A percentile compares a stretch with the other conserved stretches of the same genome.
Evolutionary conservation across 2,329 filamentous ascomycete species (phyloP).

Genomic region (Ceratocystis harringtonii): DNA sequence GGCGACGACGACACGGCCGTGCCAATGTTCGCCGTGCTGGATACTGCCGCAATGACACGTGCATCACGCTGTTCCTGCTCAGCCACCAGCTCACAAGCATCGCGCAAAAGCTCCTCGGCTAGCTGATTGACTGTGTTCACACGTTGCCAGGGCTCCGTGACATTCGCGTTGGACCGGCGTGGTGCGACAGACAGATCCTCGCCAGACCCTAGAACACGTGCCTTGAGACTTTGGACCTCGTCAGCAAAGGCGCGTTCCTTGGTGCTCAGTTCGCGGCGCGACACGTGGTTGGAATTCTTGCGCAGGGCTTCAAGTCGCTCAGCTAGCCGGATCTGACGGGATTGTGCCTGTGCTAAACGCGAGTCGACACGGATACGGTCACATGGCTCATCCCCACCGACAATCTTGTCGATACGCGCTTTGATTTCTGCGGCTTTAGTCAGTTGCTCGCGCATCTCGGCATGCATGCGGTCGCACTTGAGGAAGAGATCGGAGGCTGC

Average conservation of each 20-base stretch:
- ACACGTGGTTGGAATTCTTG: slow-evolving; percentile 29
- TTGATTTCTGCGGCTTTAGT: slow-evolving; percentile 50
- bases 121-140: slow-evolving; percentile 41
- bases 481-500: slow-evolving; percentile 61
- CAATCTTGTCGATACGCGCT: slow-evolving; percentile 49
- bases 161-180: slow-evolving; percentile 25
- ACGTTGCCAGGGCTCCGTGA: slow-evolving; percentile 40
- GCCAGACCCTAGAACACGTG: slow-evolving; percentile 29
- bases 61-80: slow-evolving; percentile 16
- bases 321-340: slow-evolving; percentile 41
- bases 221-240: slow-evolving; percentile 40
- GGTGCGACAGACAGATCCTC: slow-evolving; percentile 19
- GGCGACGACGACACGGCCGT: slow-evolving; percentile 18
- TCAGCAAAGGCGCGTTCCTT: slow-evolving; percentile 34
- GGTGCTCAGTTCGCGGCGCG: slow-evolving; percentile 30
- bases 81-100: slow-evolving; percentile 32
- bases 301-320: slow-evolving; percentile 45
- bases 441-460: slow-evolving; percentile 54
- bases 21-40: slow-evolving; percentile 8
- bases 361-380: slow-evolving; percentile 35
- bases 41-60: slow-evolving; percentile 7
- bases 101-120: slow-evolving; percentile 37
- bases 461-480: slow-evolving; percentile 51
- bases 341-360: slow-evolving; percentile 39
- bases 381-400: slow-evolving; percentile 36